Evolutionary conservation across 179 eudicot genomes (phyloP), one percentile per base, ranked within the genome.

Genomic region (Corrigiola litoralis): DNA sequence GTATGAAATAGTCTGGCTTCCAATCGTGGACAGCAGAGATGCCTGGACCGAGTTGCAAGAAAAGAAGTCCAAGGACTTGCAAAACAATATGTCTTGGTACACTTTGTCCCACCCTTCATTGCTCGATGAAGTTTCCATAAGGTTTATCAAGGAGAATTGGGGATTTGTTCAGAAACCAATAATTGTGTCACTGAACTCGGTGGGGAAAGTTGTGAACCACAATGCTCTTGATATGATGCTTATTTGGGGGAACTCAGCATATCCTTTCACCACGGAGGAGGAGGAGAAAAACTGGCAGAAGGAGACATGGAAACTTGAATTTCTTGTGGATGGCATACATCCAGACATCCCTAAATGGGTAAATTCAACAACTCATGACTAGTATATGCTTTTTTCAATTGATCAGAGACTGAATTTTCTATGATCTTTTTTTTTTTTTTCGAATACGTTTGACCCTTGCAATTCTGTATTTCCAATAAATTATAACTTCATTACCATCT

Each of bases 231-330:
- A 86, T 62, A 84, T 84, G 87, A 40, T 79, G 20, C 76, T 86
- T 79, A 84, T 86, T 23, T 88, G 95, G 92, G 82, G 87, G 3
- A 86, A 82, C 59, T 7, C 4, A 2, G 89, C 89, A 3, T 80
- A 80, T 67, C 92, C 95, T 55, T 88, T 84, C 67, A 71, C 79
- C 2, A 50, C 47, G 6, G 11, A 20, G 6, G 72, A 68, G 46
- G 95, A 86, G 57, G 81, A 80, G 31, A 60, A 62, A 17, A 24
- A 78, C 17, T 86, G 95, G 95, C 61, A 58, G 33, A 66, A 70
- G 9, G 80, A 84, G 60, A 32, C 78, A 28, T 82, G 92, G 95
- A 79, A 51, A 49, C 81, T 84, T 40, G 83, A 80, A 68, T 81
- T 88, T 12, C 12, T 88, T 14, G 77, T 86, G 14, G 78, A 83